These are phyloP conservation scores for Boletellus ananas DNA, from an alignment of 768 basidiomycete species.

Conservation along the genomic window DNA sequence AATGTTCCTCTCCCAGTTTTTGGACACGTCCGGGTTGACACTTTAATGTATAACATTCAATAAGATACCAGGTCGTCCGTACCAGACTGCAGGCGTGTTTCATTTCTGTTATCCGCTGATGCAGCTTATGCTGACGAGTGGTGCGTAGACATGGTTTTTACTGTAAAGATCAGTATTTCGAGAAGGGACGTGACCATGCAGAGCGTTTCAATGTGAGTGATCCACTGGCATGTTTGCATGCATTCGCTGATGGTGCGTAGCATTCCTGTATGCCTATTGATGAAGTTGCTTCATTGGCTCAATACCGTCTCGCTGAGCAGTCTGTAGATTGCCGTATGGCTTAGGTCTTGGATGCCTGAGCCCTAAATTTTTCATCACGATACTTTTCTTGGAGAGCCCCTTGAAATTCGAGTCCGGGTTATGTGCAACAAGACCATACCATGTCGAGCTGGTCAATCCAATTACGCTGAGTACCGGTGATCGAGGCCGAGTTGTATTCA, in stretches of 20 bases:
- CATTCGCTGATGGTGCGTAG: background rate
- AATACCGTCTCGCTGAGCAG: background rate
- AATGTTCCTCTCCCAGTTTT: background rate
- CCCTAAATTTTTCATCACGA: too few species aligned
- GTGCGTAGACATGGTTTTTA: slow-evolving; percentile 7
- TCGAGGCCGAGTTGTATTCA: too few species aligned
- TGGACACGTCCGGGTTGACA: too few species aligned
- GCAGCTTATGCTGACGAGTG: background rate
- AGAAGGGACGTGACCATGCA: slow-evolving; percentile 9
- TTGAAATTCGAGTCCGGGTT: too few species aligned
- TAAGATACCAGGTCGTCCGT: background rate
- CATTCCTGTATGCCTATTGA: slow-evolving; percentile 11
- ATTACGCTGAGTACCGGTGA: too few species aligned
- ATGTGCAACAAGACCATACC: too few species aligned
- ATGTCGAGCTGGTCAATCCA: too few species aligned
- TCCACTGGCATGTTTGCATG: background rate
- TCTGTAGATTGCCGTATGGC: too few species aligned
- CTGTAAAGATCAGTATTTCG: slow-evolving; percentile 12
- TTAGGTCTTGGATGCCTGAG: too few species aligned
- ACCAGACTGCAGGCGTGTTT: slow-evolving; percentile 9
- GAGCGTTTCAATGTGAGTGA: slow-evolving; percentile 8
- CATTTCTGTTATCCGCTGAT: background rate
- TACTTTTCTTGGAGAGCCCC: too few species aligned
- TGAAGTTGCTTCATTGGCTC: background rate
- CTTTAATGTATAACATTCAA: too few species aligned